Evolutionary conservation across 2,329 filamentous ascomycete genomes (phyloP).

Genomic region (Cladosporium austrohemisphaericum): DNA sequence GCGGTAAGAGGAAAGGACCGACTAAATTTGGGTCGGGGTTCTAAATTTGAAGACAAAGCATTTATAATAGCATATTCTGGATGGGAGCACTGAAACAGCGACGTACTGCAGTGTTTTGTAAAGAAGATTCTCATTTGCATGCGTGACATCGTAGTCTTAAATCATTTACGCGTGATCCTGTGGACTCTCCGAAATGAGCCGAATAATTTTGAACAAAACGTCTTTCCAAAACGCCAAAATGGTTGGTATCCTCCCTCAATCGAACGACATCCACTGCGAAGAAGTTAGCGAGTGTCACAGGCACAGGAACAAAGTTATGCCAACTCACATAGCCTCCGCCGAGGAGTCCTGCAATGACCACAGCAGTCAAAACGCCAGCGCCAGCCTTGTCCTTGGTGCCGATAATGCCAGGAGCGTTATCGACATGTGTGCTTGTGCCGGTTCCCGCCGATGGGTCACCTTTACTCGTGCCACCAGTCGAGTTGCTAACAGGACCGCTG

Average conservation of each 20-base stretch:
- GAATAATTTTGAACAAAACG: no score
- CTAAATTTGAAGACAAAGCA: no score
- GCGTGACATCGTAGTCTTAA: no score
- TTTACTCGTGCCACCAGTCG: slow-evolving; percentile 48
- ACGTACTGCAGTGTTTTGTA: no score
- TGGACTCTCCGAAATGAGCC: no score
- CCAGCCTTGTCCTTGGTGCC: slow-evolving; percentile 62
- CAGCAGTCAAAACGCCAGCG: slow-evolving; percentile 61
- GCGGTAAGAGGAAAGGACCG: slow-evolving; percentile 5
- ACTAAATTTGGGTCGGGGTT: slow-evolving; percentile 11
- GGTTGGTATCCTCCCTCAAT: neutral
- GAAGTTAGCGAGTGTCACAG: neutral
- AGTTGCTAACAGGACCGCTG: slow-evolving; percentile 40
- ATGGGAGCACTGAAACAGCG: no score
- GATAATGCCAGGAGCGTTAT: slow-evolving; percentile 33
- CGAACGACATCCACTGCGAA: slow-evolving; percentile 12
- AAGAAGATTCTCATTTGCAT: no score
- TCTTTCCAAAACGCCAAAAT: slow-evolving; percentile 7
- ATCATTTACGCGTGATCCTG: no score
- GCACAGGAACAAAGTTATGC: neutral
- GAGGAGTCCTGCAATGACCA: slow-evolving; percentile 41
- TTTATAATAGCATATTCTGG: no score
- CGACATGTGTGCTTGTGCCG: slow-evolving; percentile 25
- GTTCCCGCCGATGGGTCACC: slow-evolving; percentile 44
- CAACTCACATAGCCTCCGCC: slow-evolving; percentile 13